Base-by-base conservation (phyloP, 2,329 filamentous ascomycete genomes). In the Fusarium pilosicola region DNA sequence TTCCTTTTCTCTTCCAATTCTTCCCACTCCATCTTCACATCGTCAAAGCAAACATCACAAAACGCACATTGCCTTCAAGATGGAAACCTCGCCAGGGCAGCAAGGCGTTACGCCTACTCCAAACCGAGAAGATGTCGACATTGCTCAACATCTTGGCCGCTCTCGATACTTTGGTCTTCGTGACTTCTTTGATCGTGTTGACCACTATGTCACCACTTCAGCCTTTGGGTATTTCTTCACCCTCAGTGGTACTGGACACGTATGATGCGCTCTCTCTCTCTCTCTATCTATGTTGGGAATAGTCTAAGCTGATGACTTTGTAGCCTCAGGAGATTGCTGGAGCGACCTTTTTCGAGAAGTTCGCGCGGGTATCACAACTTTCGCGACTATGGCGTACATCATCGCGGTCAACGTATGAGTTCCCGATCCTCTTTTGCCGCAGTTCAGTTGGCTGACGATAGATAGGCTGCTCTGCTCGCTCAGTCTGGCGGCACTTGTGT, bases 381-480 rank as follows among this genome's bases (percentile, higher is more conserved):
- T 93, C 79, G 91, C 92, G 62, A 93, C 92, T 7, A 94, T 95
- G 93, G 92, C 93, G 20, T 96, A 95, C 82, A 96, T 96, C 76
- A 95, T 96, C 79, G 92, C 92, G 14, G 91, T 92, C 71, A 91
- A 92, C 76, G 89, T 89, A 73, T 77, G 86, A 9, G 6, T 26
- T 18, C 22, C 24, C 7, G 24, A 24, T n/a, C 6, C 18, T 28
- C 15, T 54, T 22, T 22, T 30, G 20, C 26, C 20, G 26, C 20
- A 22, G 26, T 48, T 30, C 26, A 22, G 26, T 6, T 38, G 14
- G n/a, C 68, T 68, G 48, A 76, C 48, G 32, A 8, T 46, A 61
- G 1, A 73, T 85, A 96, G 88, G 87, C 91, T 17, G 89, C 89
- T 26, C 91, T 97, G 54, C 88, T 95, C 18, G 89, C 92, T 10